Evolutionary conservation across 441 rosid species (phyloP).

Genomic region (Jatropha podagrica): DNA sequence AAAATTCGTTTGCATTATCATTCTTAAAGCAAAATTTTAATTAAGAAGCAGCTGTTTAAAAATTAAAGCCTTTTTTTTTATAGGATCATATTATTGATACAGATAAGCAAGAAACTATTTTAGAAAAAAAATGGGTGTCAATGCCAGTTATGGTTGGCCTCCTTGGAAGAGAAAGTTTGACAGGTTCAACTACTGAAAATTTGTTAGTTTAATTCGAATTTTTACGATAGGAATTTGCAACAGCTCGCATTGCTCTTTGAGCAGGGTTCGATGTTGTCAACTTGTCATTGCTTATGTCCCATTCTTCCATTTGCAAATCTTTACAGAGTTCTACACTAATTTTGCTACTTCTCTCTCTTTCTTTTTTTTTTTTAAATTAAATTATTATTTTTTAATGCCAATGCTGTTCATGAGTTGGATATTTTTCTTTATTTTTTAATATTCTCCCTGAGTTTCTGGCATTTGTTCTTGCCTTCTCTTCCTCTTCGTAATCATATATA

Average conservation of each 20-base stretch:
- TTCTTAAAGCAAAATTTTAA: no score
- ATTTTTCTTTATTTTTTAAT: background rate
- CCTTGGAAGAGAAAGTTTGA: background rate
- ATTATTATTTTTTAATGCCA: background rate
- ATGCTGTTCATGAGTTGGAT: background rate
- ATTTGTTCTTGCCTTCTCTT: background rate
- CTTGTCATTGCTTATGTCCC: background rate
- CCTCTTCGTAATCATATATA: background rate
- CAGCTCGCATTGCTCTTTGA: background rate
- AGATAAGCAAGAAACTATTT: slow-evolving; percentile 7
- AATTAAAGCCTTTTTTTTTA: no score
- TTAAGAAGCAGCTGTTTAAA: no score
- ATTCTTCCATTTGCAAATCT: background rate
- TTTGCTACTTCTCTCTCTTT: background rate
- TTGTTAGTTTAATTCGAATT: background rate
- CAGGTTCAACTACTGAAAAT: background rate
- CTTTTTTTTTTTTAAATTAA: no score
- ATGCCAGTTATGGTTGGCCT: slow-evolving; percentile 7
- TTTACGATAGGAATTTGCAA: background rate
- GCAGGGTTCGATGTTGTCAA: background rate
- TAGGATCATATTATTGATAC: background rate
- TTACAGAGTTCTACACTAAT: background rate
- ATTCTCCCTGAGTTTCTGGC: background rate
- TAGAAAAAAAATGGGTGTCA: background rate
- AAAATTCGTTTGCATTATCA: no score